These are phyloP conservation scores for Leccinum subtestaceum DNA, from an alignment of 768 basidiomycete genomes.

Conservation along the genomic window DNA sequence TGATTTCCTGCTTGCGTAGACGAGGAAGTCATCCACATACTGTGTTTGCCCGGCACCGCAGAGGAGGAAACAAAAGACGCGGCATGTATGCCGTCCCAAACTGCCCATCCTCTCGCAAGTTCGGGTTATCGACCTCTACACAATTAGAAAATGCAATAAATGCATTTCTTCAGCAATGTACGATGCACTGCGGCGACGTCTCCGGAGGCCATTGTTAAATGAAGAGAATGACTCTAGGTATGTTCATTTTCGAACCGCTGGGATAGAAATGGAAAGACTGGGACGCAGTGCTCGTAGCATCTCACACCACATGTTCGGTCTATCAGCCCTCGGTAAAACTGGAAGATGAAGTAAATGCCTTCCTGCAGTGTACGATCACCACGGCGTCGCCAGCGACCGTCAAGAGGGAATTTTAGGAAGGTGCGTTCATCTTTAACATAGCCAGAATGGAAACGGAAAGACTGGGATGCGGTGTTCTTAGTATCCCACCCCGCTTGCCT, in stretches of 20 bases:
- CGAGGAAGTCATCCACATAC: slow-evolving; percentile 18
- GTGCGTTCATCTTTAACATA: too few species aligned
- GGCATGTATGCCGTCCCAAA: neutral
- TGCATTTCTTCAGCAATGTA: neutral
- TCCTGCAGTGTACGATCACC: neutral
- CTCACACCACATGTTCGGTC: neutral
- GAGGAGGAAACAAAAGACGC: neutral
- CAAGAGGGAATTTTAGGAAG: neutral
- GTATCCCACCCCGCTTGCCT: neutral
- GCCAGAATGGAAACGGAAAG: neutral
- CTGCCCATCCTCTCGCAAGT: neutral
- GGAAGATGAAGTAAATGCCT: neutral
- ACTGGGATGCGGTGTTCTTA: neutral
- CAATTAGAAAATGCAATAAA: slow-evolving; percentile 5
- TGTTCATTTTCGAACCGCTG: neutral
- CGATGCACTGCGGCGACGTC: neutral
- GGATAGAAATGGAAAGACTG: neutral
- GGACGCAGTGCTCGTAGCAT: neutral
- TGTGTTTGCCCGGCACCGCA: slow-evolving; percentile 4
- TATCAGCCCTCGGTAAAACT: neutral
- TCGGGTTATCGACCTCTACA: slow-evolving; percentile 3
- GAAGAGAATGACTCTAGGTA: slow-evolving; percentile 14
- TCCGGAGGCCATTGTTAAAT: neutral
- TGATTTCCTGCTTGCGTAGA: slow-evolving; percentile 9
- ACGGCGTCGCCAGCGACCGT: neutral